Conservation (phyloP, 306 rosid species). For the Trichosanthes truncata region DNA sequence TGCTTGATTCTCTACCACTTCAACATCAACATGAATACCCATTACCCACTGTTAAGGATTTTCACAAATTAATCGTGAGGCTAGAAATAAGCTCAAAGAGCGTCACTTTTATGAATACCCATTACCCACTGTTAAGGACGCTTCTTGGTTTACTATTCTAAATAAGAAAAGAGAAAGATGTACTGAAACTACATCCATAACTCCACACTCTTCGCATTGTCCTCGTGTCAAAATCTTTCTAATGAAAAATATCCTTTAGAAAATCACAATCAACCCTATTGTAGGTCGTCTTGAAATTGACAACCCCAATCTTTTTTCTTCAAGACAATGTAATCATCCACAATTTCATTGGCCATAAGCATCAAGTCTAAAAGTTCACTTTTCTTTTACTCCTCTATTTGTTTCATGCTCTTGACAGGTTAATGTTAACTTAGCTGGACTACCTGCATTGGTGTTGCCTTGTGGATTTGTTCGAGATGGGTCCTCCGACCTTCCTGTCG, state of each 20-base stretch:
- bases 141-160: too few species aligned
- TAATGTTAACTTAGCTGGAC: slow-evolving; percentile 91
- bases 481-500: slow-evolving; percentile 81
- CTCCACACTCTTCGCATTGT: neutral
- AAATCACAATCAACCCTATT: neutral
- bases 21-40: neutral
- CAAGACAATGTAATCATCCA: neutral
- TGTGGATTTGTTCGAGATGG: slow-evolving; percentile 90
- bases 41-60: neutral
- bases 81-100: neutral
- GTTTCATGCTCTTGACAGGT: slow-evolving; percentile 37
- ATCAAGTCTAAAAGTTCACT: neutral
- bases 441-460: slow-evolving; percentile 93
- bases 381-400: neutral
- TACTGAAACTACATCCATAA: too few species aligned
- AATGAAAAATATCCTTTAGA: neutral
- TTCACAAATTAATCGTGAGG: neutral
- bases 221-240: neutral
- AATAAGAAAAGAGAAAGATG: too few species aligned
- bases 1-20: neutral
- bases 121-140: too few species aligned
- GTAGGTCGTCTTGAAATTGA: neutral
- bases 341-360: neutral
- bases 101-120: too few species aligned
- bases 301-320: neutral